Conservation (phyloP, 371 early-diverging fungal genomes). For the Coemansia sp. region DNA sequence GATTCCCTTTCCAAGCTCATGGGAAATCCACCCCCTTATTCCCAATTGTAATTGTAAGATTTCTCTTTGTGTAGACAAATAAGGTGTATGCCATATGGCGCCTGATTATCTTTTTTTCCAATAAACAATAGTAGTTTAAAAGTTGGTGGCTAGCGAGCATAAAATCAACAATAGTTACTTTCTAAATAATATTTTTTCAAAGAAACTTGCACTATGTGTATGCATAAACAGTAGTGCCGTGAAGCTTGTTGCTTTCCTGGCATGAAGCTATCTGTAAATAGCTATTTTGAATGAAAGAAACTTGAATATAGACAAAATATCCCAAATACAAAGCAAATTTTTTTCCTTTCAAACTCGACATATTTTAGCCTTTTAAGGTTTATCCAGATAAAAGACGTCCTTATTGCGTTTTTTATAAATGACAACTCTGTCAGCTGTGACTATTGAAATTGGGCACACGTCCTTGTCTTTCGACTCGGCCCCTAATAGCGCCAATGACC, state of each 20-base stretch:
- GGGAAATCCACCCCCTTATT: neutral
- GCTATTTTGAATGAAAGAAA: neutral
- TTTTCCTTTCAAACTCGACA: neutral
- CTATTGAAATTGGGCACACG: neutral
- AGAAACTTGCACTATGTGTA: too few species aligned
- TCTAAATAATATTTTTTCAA: too few species aligned
- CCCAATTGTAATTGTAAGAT: neutral
- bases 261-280: neutral
- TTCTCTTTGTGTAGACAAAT: neutral
- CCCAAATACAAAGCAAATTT: too few species aligned
- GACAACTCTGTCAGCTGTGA: neutral
- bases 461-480: neutral
- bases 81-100: neutral
- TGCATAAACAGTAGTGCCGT: too few species aligned
- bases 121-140: neutral
- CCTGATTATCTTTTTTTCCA: neutral
- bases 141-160: too few species aligned
- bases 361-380: neutral
- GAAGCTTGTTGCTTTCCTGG: too few species aligned
- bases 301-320: neutral
- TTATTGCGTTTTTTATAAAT: neutral
- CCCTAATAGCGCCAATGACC: neutral
- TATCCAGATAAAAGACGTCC: too few species aligned
- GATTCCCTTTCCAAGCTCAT: neutral
- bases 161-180: too few species aligned